Evolutionary conservation across 2,329 filamentous ascomycete genomes (phyloP), one percentile per base, ranked within the genome.

Genomic region (Aureobasidium sp.): DNA sequence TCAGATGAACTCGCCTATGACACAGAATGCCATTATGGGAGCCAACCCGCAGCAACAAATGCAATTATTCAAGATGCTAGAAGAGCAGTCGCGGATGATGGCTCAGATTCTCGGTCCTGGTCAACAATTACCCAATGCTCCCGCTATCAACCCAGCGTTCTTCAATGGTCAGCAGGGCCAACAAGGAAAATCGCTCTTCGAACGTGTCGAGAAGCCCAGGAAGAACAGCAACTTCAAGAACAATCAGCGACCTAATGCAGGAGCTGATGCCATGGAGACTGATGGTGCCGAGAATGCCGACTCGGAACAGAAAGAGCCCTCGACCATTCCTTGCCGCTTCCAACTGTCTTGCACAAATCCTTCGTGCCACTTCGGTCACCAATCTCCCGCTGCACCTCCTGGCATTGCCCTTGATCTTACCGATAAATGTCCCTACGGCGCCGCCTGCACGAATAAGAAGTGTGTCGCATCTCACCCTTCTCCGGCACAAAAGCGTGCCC

Each of bases 381-480:
- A 97, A 77, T 96, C 92, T 17, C 91, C 94, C 1, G 91, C 89
- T 2, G 92, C 93, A 36, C 88, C 90, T 3, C 87, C 88, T 2
- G 89, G 88, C 32, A 84, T 83, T 2, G 82, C 86, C 0, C 81
- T 97, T 63, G 94, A 97, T 73, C 82, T 92, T 67, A 84, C 81
- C 63, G 91, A 96, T 70, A 80, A 83, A 20, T 99, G 94, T 78
- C 83, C 83, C 20, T 97, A 89, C 69, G 93, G 91, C 23, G 91
- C 86, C 2, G 91, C 91, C 9, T 99, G 94, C 84, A 96, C 94
- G 78, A 99, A 97, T 80, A 83, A 85, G 70, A 97, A 97, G 78
- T 99, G 94, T 72, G 89, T 89, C 9, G 92, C 84, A 34, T 89
- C 91, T 63, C 94, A 99, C 74, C 94, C 94, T 2, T 97, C 92